Evolutionary conservation across 306 rosid species (phyloP), one percentile per base, ranked within the genome.

Genomic region (Pyrus communis): DNA sequence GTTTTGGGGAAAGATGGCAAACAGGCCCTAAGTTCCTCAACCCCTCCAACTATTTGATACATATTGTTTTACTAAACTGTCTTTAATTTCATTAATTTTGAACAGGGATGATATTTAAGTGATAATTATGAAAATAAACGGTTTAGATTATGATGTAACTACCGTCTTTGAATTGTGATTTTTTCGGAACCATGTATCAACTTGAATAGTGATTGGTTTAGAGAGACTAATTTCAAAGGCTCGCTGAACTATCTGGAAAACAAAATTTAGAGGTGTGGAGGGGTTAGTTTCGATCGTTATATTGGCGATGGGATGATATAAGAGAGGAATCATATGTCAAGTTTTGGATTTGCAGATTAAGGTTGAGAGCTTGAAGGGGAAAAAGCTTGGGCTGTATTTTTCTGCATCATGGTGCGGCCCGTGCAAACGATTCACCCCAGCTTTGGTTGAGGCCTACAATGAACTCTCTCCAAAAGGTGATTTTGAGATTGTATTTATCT

Each of bases 331-430:
- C 58, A 68, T 76, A 70, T 82, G 51, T 52, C 55, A 21, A 69
- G 60, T 46, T 76, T 22, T 79, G 28, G 67, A 42, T 74, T 77
- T 62, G n/a, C 90, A 92, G 97, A 89, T 89, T 38, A 84, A 78
- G 77, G 72, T 85, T 79, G 94, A 86, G 17, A 86, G 75, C 77
- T 89, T 92, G 85, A 83, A 87, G 30, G 90, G 91, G 42, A 92
- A 89, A 91, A 88, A 78, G 40, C 67, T 89, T 15, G 90, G 89
- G 28, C 45, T 92, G 63, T 92, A 92, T 64, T 89, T 88, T 69
- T 91, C 97, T 17, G 93, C 95, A 28, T 89, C 97, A 5, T 88
- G 95, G 97, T 88, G 90, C 40, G 82, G 88, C 67, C 91, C 91
- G 0, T 89, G 97, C 77, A 85, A 43, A 2, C 67, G 33, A 9